phyloP scores from a whole-genome alignment of 345 rosid species.

The Euphorbia tirucalli region DNA sequence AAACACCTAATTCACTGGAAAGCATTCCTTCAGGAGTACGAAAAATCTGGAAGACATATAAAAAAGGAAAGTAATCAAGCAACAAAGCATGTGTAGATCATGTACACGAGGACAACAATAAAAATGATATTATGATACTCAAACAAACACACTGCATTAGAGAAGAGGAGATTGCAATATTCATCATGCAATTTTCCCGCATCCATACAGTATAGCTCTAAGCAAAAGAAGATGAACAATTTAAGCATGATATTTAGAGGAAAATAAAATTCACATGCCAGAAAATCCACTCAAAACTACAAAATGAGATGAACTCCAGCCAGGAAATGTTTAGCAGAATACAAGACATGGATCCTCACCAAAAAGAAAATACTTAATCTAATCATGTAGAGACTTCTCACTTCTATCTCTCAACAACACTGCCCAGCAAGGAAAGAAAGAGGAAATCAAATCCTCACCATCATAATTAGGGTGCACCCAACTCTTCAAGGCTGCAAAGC shows the following conservation, averaged over 20 bases:
- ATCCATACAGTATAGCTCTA: neutral
- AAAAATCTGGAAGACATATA: slow-evolving; percentile 54
- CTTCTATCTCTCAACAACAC: neutral
- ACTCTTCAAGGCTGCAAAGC: neutral
- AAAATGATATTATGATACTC: neutral
- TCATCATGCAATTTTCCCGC: neutral
- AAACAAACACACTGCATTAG: neutral
- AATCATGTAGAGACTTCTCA: neutral
- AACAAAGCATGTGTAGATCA: neutral
- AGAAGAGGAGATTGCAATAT: neutral
- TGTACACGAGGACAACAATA: neutral
- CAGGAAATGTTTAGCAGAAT: neutral
- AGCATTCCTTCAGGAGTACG: slow-evolving; percentile 89
- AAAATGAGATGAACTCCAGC: neutral
- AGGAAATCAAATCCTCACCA: neutral
- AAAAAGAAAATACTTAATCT: neutral
- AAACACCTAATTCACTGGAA: slow-evolving; percentile 79
- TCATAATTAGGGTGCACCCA: neutral
- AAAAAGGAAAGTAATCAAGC: neutral
- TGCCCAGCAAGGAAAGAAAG: neutral
- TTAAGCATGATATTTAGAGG: neutral
- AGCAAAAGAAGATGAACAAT: neutral
- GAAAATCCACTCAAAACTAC: too few species aligned
- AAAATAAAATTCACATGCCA: neutral
- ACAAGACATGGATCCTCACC: neutral